Percentiles rank a stretch among this genome's conserved stretches.
Evolutionary conservation across 2,329 filamentous ascomycete species (phyloP).

Genomic region (Trichoderma sp.): DNA sequence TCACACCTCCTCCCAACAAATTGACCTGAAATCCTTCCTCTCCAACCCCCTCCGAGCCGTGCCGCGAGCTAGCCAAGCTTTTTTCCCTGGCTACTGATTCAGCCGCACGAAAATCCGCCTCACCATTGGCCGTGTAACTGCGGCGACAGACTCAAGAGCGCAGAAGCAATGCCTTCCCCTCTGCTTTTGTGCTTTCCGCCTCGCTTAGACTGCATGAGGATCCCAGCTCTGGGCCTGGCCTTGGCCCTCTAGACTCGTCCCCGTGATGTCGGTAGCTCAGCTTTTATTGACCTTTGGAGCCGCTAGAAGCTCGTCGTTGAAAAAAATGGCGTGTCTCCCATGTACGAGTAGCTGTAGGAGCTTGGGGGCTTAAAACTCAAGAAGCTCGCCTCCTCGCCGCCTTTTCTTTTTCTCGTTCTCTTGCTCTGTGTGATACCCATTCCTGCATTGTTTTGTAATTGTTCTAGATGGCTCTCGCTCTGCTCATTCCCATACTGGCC

Average conservation of each 20-base stretch:
- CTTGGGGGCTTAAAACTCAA: not conserved
- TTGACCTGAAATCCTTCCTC: not conserved
- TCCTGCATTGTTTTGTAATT: not conserved
- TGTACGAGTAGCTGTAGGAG: not conserved
- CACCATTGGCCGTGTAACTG: slow-evolving; percentile 3
- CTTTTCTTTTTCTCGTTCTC: not conserved
- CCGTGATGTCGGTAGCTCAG: not conserved
- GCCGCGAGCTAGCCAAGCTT: slow-evolving; percentile 7
- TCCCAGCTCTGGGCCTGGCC: not conserved
- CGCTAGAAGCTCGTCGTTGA: not conserved
- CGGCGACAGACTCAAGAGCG: not conserved
- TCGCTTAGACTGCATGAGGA: slow-evolving; percentile 17
- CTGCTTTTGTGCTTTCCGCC: not conserved
- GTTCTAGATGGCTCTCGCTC: not conserved
- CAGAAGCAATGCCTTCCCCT: not conserved
- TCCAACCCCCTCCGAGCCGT: not conserved
- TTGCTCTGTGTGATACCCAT: not conserved
- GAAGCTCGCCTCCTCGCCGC: not conserved
- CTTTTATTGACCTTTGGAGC: not conserved
- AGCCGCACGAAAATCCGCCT: slow-evolving; percentile 14
- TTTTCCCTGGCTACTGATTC: slow-evolving; percentile 7
- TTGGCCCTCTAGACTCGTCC: not conserved
- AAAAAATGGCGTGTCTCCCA: not conserved
- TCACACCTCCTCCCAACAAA: not conserved
- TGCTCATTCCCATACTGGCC: slow-evolving; percentile 22